Evolutionary conservation across 495 filamentous ascomycete species (phyloP).

Genomic region (Penicillium verhagenii): DNA sequence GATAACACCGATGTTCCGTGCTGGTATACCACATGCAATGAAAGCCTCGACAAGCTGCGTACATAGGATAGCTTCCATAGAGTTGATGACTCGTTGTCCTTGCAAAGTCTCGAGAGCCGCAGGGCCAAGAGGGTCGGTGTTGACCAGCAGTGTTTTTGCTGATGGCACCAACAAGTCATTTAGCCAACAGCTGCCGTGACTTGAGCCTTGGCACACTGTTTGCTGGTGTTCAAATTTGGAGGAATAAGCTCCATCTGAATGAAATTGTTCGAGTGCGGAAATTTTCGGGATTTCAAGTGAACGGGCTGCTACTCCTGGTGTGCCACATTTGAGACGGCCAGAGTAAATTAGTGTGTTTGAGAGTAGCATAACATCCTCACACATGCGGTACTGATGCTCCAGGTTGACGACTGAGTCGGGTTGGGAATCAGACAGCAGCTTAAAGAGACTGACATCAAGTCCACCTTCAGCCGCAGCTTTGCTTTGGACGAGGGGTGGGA

Average conservation of each 20-base stretch:
- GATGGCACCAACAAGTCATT: slow-evolving; percentile 66
- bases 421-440: slow-evolving; percentile 82
- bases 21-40: slow-evolving; percentile 68
- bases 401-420: slow-evolving; percentile 84
- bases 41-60: slow-evolving; percentile 77
- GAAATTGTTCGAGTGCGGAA: slow-evolving; percentile 53
- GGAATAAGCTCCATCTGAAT: slow-evolving; percentile 40
- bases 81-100: slow-evolving; percentile 84
- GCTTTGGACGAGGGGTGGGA: slow-evolving; percentile 92
- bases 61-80: slow-evolving; percentile 70
- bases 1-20: slow-evolving; percentile 86
- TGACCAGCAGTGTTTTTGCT: slow-evolving; percentile 76
- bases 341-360: slow-evolving; percentile 92
- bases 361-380: slow-evolving; percentile 89
- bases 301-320: slow-evolving; percentile 64
- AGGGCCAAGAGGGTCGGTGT: slow-evolving; percentile 74
- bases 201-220: slow-evolving; percentile 52
- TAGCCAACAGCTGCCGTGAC: slow-evolving; percentile 71
- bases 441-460: slow-evolving; percentile 90
- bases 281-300: slow-evolving; percentile 61
- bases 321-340: slow-evolving; percentile 86
- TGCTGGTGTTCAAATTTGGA: slow-evolving; percentile 21
- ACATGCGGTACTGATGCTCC: slow-evolving; percentile 98
- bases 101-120: slow-evolving; percentile 64
- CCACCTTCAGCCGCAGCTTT: slow-evolving; percentile 82